A percentile compares a stretch with the other conserved stretches of the same genome.
phyloP scores from a whole-genome alignment of 73 alveolate genomes.

The Breviolum minutum region DNA sequence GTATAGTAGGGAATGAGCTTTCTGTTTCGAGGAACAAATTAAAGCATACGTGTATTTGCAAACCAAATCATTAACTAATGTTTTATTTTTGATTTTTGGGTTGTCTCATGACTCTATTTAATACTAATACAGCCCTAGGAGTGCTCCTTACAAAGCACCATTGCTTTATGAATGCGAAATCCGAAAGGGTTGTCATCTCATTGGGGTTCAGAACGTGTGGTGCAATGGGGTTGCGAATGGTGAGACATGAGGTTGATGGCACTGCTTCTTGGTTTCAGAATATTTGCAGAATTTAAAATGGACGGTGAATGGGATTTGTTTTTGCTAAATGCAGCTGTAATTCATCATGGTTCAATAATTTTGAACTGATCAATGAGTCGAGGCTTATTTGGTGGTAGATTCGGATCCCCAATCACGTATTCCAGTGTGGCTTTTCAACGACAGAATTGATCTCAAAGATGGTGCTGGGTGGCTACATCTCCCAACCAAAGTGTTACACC shows the following conservation, averaged over 20 bases:
- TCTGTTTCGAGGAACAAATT: too few species aligned
- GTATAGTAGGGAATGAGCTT: too few species aligned
- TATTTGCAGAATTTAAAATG: too few species aligned
- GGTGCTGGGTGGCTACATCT: neutral
- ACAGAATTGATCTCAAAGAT: neutral
- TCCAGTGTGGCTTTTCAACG: slow-evolving; percentile 4
- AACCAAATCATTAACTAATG: too few species aligned
- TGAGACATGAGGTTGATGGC: neutral
- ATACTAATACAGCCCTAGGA: too few species aligned
- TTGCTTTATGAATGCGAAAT: too few species aligned
- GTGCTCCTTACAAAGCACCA: neutral
- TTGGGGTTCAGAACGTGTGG: neutral
- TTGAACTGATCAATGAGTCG: neutral
- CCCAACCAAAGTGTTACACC: neutral
- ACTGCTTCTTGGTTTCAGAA: neutral
- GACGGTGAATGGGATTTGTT: too few species aligned
- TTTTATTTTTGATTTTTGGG: too few species aligned
- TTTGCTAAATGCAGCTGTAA: neutral
- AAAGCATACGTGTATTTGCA: too few species aligned
- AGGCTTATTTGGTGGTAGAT: neutral
- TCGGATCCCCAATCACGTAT: neutral
- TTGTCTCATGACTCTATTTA: too few species aligned
- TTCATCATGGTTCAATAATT: neutral
- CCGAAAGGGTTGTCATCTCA: neutral
- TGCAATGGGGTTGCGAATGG: neutral